Conservation (phyloP, 2,329 filamentous ascomycete genomes). For the Thermothelomyces thermophilus region DNA sequence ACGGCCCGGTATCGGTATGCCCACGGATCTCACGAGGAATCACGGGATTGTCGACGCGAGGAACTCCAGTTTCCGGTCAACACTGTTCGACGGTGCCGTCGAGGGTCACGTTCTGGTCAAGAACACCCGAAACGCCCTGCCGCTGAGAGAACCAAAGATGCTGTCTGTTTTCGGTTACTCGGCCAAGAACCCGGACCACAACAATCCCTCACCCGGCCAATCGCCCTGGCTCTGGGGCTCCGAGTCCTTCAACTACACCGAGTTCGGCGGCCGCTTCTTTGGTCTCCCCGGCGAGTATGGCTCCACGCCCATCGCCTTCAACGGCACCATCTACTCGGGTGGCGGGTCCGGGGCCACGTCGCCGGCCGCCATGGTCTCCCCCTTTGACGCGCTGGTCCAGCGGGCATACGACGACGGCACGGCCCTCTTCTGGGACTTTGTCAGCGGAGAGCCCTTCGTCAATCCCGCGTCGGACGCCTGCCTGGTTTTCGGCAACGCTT, state of each 20-base stretch:
- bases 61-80: constrained; percentile 37
- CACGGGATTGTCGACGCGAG: constrained; percentile 50
- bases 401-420: constrained; percentile 50
- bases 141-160: constrained; percentile 43
- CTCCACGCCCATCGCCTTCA: constrained; percentile 30
- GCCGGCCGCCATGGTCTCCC: constrained; percentile 40
- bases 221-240: constrained; percentile 36
- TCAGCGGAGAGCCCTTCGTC: constrained; percentile 41
- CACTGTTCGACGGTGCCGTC: constrained; percentile 49
- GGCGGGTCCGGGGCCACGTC: constrained; percentile 39
- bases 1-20: constrained; percentile 45
- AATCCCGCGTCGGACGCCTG: constrained; percentile 55
- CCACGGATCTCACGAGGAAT: constrained; percentile 40
- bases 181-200: constrained; percentile 40
- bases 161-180: constrained; percentile 60
- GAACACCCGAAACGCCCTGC: constrained; percentile 49
- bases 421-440: constrained; percentile 54
- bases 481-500: constrained; percentile 59
- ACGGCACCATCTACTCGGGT: constrained; percentile 40
- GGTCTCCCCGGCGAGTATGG: constrained; percentile 17
- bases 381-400: constrained; percentile 48
- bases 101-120: constrained; percentile 61
- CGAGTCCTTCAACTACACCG: constrained; percentile 32
- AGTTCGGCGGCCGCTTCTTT: constrained; percentile 30
- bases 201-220: constrained; percentile 33